phyloP scores from a whole-genome alignment of 2,329 filamentous ascomycete species.

The Hortaea werneckii region DNA sequence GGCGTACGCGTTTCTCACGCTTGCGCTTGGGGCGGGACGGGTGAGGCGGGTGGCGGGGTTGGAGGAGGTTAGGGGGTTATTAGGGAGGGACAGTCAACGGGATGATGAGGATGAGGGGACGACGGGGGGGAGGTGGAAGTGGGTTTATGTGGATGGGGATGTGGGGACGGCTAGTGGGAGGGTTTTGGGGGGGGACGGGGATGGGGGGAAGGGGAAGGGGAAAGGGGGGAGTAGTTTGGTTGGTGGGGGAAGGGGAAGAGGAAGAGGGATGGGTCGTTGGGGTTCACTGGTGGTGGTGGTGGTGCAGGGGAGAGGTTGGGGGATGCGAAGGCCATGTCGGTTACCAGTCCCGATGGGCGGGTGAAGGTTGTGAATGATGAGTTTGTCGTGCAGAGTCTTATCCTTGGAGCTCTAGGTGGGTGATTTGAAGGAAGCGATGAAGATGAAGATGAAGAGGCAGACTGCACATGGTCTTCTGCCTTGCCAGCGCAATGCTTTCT shows the following conservation, averaged over 20 bases:
- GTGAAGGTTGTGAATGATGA: constrained; percentile 70
- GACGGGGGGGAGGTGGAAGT: constrained; percentile 53
- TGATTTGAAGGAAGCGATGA: too few relatives aligned
- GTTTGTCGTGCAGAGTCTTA: constrained; percentile 83
- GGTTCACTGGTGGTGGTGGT: too few relatives aligned
- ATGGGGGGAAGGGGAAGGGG: constrained; percentile 22
- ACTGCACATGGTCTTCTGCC: too few relatives aligned
- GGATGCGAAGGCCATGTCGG: constrained; percentile 20
- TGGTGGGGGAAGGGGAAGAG: too few relatives aligned
- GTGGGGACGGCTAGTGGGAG: constrained; percentile 44
- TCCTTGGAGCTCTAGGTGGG: constrained; percentile 39
- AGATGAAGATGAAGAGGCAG: too few relatives aligned
- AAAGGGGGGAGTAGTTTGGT: constrained; percentile 27
- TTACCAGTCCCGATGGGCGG: constrained; percentile 32
- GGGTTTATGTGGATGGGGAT: constrained; percentile 67
- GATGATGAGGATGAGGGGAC: constrained; percentile 55
- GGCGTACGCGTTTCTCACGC: constrained; percentile 70
- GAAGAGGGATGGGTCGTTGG: too few relatives aligned
- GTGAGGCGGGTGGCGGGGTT: constrained; percentile 48
- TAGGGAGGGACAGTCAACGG: constrained; percentile 11
- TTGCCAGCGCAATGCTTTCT: too few relatives aligned
- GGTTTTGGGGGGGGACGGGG: constrained; percentile 30
- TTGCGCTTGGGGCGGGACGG: constrained; percentile 61
- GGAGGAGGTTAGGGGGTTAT: too few relatives aligned
- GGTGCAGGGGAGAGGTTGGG: constrained; percentile 4